Base-by-base conservation (phyloP, 805 yeast species). In the Candida parachauliodes region DNA sequence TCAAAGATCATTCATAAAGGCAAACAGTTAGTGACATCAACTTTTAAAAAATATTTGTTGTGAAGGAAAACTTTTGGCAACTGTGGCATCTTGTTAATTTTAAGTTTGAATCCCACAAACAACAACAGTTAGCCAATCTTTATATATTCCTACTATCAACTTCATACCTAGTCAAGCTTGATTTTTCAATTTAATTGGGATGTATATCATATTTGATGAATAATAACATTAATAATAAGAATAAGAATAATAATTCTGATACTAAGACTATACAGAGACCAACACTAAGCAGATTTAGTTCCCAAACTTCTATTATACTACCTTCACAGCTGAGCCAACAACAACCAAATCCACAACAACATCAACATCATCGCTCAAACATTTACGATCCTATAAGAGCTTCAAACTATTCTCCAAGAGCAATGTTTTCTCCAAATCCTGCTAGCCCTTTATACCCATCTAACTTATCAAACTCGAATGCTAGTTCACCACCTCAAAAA, bases 401-500 rank as follows among this genome's bases (percentile, higher is more conserved):
- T 22, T 14, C 26, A 22, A 34, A 25, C 26, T 34, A 34, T 26
- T 4, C 28, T 4, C 5, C 34, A 21, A 17, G 16, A 8, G 11
- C 37, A 12, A 34, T 34, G 37, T 34, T 34, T 34, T 34, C 37
- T 12, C 37, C 37, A 8, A 34, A 34, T 19, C 31, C 37, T 4
- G n/a, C 30, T 10, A 21, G 28, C 26, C 37, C 37, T 5, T 34
- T 34, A 26, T 34, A 34, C 24, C 31, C 37, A 34, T 29, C 32
- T 19, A 18, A 23, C 26, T 25, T 19, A 9, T 27, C 30, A 11
- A 12, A 12, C 4, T 27, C 30, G 8, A 18, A 17, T 5, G 15
- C n/a, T 5, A 27, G 10, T 23, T 32, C 35, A 32, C 35, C 35
- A 32, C 35, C 35, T 6, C 27, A 23, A 8, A 32, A 32, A 21